These are phyloP conservation scores for Pythium pyrilobum DNA, from an alignment of 352 stramenopile genomes.

Conservation along the genomic window DNA sequence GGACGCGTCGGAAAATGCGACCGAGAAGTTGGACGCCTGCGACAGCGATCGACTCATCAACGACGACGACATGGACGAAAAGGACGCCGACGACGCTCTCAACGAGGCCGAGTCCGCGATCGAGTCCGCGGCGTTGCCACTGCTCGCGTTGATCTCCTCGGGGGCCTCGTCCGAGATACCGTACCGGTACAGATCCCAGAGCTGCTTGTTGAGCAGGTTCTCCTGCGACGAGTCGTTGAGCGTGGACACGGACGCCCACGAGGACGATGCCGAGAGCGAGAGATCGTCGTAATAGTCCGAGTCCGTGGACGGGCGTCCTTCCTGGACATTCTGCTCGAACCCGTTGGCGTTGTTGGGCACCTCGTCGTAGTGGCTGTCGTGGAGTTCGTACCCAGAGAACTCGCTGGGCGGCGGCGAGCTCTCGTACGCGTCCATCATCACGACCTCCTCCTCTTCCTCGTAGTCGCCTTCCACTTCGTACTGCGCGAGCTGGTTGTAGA, in stretches of 20 bases:
- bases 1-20: conserved; percentile 22
- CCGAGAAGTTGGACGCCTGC: conserved; percentile 20
- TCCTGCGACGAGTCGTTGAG: conserved; percentile 17
- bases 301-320: background rate
- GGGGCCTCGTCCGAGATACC: conserved; percentile 38
- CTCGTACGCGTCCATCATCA: conserved; percentile 12
- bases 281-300: conserved; percentile 4
- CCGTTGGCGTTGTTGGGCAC: background rate
- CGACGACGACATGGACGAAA: conserved; percentile 3
- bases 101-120: background rate
- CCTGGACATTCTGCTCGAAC: background rate
- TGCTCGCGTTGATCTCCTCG: conserved; percentile 6
- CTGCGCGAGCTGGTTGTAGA: background rate
- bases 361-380: conserved; percentile 4
- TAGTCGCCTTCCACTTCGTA: background rate
- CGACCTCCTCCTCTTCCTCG: background rate
- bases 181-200: conserved; percentile 51
- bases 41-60: conserved; percentile 14
- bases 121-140: background rate
- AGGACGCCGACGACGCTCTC: background rate
- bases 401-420: conserved; percentile 5
- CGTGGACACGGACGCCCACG: conserved; percentile 5
- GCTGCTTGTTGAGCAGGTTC: conserved; percentile 46
- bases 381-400: conserved; percentile 8
- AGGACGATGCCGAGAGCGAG: conserved; percentile 10